phyloP scores from a whole-genome alignment of 2,329 filamentous ascomycete species.

The Ceratocystis eucalypticola region DNA sequence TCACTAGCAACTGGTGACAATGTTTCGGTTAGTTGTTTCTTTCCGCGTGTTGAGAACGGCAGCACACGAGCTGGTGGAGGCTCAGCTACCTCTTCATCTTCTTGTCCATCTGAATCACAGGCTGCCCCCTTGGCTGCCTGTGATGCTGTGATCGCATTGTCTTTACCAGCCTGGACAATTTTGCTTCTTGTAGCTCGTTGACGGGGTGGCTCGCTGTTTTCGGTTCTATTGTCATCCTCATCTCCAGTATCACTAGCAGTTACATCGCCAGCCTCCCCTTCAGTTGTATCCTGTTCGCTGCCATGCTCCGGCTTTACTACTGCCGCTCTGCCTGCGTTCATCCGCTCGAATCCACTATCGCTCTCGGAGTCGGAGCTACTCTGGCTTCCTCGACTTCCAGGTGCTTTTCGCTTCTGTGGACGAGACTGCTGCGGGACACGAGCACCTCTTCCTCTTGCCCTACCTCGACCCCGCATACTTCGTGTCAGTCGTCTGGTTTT shows the following conservation, averaged over 20 bases:
- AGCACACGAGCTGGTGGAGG: slow-evolving; percentile 31
- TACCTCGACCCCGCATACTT: not conserved
- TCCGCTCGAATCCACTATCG: slow-evolving; percentile 31
- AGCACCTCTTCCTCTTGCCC: slow-evolving; percentile 8
- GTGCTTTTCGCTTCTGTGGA: slow-evolving; percentile 38
- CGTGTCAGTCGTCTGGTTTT: not conserved
- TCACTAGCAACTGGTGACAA: slow-evolving; percentile 31
- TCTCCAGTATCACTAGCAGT: slow-evolving; percentile 31
- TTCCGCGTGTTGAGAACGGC: slow-evolving; percentile 33
- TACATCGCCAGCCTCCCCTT: slow-evolving; percentile 30
- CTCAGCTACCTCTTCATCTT: slow-evolving; percentile 21
- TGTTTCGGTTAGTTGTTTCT: slow-evolving; percentile 20
- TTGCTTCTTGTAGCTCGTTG: slow-evolving; percentile 20
- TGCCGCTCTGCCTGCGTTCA: slow-evolving; percentile 34
- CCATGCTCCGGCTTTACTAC: slow-evolving; percentile 20
- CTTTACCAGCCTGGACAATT: not conserved
- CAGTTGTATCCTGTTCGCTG: slow-evolving; percentile 26
- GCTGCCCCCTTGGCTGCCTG: not conserved
- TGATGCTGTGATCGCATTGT: not conserved
- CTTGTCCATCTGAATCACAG: not conserved
- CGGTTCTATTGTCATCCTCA: slow-evolving; percentile 27
- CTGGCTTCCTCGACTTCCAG: slow-evolving; percentile 27
- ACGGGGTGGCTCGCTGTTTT: not conserved
- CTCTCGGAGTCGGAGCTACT: slow-evolving; percentile 28
- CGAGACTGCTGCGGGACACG: slow-evolving; percentile 28